Percentiles rank a stretch among this genome's conserved stretches.
Evolutionary conservation across 768 basidiomycete genomes (phyloP).

Genomic region (Cystofilobasidium capitatum): DNA sequence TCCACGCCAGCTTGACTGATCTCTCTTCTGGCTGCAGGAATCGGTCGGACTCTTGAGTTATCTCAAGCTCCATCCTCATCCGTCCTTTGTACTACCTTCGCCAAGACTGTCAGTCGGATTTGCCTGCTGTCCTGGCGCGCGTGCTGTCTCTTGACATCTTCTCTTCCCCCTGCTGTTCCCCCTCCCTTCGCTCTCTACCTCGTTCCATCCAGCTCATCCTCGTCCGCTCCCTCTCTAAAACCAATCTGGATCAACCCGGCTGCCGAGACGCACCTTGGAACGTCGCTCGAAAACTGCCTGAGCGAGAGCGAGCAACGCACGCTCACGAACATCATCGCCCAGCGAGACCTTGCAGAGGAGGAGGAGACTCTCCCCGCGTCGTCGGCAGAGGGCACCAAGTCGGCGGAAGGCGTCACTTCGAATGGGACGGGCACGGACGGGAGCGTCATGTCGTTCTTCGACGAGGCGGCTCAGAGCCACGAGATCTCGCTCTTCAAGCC

Average conservation of each 20-base stretch:
- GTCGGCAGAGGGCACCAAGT: neutral
- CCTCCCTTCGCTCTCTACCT: neutral
- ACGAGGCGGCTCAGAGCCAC: conserved; percentile 1
- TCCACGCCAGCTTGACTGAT: too few species aligned
- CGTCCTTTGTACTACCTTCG: neutral
- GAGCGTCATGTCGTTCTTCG: conserved; percentile 8
- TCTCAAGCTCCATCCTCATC: neutral
- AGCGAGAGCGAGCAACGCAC: neutral
- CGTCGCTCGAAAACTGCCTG: conserved; percentile 1
- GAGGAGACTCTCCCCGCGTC: neutral
- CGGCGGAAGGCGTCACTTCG: neutral
- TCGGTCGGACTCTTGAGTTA: too few species aligned
- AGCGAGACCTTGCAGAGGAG: neutral
- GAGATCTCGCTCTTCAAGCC: conserved; percentile 13
- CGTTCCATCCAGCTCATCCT: neutral
- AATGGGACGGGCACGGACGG: neutral
- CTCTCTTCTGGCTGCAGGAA: too few species aligned
- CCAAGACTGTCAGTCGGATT: neutral
- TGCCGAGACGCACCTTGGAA: neutral
- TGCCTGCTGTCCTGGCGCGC: too few species aligned
- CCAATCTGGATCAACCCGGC: neutral
- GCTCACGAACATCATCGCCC: conserved; percentile 1
- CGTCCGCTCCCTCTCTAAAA: neutral
- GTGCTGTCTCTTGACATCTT: too few species aligned
- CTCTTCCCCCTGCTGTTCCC: neutral